Evolutionary conservation across 164 flowering plant genomes (phyloP).

Genomic region (Tetrastigma voinierianum): DNA sequence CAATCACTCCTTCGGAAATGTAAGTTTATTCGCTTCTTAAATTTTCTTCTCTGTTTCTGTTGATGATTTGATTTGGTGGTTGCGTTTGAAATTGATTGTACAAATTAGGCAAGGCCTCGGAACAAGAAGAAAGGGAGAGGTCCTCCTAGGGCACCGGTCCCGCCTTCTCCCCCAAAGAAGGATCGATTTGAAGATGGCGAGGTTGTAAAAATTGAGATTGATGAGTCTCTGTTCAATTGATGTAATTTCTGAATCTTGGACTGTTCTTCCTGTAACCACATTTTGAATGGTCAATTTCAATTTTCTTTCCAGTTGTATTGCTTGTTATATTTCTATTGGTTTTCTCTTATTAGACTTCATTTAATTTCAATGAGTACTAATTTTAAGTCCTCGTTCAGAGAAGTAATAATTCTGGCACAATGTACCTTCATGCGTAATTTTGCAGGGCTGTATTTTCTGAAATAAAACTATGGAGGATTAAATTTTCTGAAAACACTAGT

Average conservation of each 20-base stretch:
- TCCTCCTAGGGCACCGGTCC: slow-evolving; percentile 61
- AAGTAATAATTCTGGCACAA: no score
- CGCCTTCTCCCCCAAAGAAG: slow-evolving; percentile 63
- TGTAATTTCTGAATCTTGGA: slow-evolving; percentile 13
- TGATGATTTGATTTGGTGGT: not conserved
- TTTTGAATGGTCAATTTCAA: no score
- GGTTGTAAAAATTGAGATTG: slow-evolving; percentile 60
- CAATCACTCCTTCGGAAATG: slow-evolving; percentile 86
- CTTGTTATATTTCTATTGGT: slow-evolving; percentile 2
- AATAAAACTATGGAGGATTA: no score
- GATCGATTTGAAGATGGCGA: slow-evolving; percentile 61
- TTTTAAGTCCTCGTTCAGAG: no score
- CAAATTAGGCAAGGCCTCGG: slow-evolving; percentile 71
- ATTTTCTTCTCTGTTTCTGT: not conserved
- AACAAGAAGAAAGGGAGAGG: slow-evolving; percentile 91
- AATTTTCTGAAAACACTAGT: no score
- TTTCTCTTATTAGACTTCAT: not conserved
- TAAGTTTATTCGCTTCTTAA: slow-evolving; percentile 27
- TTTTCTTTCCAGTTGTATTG: not conserved
- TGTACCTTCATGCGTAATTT: no score
- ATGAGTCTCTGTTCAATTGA: slow-evolving; percentile 48
- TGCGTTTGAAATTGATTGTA: not conserved
- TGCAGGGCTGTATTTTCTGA: no score
- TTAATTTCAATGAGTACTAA: not conserved
- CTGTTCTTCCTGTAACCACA: not conserved